Base-by-base conservation (phyloP, 2,329 filamentous ascomycete species). In the Pseudogymnoascus sp. region DNA sequence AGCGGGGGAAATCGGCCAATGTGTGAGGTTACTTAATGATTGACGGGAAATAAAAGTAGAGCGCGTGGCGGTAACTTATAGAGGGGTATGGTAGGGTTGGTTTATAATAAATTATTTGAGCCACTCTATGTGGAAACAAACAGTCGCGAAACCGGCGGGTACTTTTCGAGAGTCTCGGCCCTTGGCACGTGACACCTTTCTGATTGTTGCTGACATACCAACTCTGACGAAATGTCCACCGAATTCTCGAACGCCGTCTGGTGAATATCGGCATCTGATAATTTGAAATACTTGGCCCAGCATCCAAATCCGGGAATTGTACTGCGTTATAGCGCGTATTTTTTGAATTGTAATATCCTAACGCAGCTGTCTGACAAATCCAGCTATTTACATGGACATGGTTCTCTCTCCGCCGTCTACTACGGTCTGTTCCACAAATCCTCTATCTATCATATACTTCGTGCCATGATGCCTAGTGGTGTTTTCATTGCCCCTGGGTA, bases 111-210 rank as follows among this genome's bases (percentile, higher is more conserved):
- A 13, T 33, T 54, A 21, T 54, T 29, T 33, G 47, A 29, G 29
- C 15, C 13, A 33, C 29, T 54, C 47, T 33, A 21, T 21, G 47
- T 21, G 29, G 29, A 54, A 54, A 54, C 47, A 54, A 54, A 33
- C 29, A 33, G 47, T 54, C 47, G 47, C 47, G 29, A 35, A 54
- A 54, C 47, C 29, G 29, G 47, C 47, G 29, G 47, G n/a, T 54
- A 35, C 47, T 54, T 54, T 54, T 33, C n/a, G 47, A 54, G 47
- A 29, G 47, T 54, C 47, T 54, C 47, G 47, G 47, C 47, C 47
- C 33, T 54, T 54, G n/a, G 9, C 47, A 54, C 47, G 47, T 54
- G 47, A 54, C 47, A 4, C 5, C 7, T 17, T 33, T 33, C 33
- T 7, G n/a, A 9, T n/a, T 21, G n/a, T 54, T 54, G 47, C 47